A percentile compares a stretch with the other conserved stretches of the same genome.
Evolutionary conservation across 2,329 filamentous ascomycete species (phyloP).

Genomic region (Onygenales sp.): DNA sequence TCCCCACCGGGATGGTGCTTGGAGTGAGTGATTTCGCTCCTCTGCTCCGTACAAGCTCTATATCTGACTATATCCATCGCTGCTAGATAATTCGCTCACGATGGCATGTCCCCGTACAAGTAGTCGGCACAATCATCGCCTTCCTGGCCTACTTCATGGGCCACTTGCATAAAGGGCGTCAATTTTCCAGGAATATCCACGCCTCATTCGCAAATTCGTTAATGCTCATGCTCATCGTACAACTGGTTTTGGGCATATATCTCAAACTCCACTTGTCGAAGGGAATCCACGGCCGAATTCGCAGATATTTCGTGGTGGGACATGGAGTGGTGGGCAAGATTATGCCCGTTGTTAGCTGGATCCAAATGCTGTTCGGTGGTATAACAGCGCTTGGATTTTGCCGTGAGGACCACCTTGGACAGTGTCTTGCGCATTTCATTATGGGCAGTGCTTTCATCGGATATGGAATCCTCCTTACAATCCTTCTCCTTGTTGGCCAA

Average conservation of each 20-base stretch:
- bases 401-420: slow-evolving; percentile 78
- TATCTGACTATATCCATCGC: background rate
- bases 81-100: slow-evolving; percentile 71
- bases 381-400: slow-evolving; percentile 91
- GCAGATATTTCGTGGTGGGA: slow-evolving; percentile 58
- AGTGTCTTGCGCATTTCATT: slow-evolving; percentile 94
- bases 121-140: slow-evolving; percentile 63
- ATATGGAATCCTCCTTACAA: slow-evolving; percentile 79
- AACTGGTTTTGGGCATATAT: slow-evolving; percentile 75
- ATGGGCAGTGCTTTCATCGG: slow-evolving; percentile 96
- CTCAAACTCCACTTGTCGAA: slow-evolving; percentile 81
- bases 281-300: slow-evolving; percentile 70
- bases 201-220: slow-evolving; percentile 68
- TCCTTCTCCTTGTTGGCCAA: slow-evolving; percentile 81
- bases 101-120: slow-evolving; percentile 90
- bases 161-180: slow-evolving; percentile 78
- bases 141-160: slow-evolving; percentile 83
- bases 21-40: slow-evolving; percentile 51
- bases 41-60: background rate
- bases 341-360: slow-evolving; percentile 80
- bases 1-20: slow-evolving; percentile 89
- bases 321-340: slow-evolving; percentile 79
- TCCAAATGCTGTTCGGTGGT: slow-evolving; percentile 91
- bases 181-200: slow-evolving; percentile 77
- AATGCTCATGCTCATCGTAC: slow-evolving; percentile 67